Evolutionary conservation across 2,329 filamentous ascomycete genomes (phyloP).

Genomic region (Colletotrichum sp.): DNA sequence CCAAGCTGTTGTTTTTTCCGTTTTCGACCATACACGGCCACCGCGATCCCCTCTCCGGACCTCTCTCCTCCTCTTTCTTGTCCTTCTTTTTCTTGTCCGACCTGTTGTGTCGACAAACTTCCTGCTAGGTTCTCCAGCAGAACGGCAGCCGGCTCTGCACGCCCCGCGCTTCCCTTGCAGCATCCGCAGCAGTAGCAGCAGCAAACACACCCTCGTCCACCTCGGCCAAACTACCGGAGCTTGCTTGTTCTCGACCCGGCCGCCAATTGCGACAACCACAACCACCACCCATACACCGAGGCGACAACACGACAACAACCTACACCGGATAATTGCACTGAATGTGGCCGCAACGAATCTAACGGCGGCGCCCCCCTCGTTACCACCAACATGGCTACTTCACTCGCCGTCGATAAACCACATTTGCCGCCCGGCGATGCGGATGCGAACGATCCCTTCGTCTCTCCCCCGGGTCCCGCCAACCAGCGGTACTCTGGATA

Average conservation of each 20-base stretch:
- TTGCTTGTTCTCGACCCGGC: background rate
- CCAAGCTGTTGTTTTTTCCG: background rate
- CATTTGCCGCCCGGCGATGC: slow-evolving; percentile 41
- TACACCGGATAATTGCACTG: slow-evolving; percentile 4
- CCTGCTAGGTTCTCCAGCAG: background rate
- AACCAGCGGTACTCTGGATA: slow-evolving; percentile 82
- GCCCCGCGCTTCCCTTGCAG: slow-evolving; percentile 7
- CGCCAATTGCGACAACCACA: background rate
- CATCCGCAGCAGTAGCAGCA: background rate
- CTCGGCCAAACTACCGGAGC: background rate
- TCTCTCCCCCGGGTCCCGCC: slow-evolving; percentile 48
- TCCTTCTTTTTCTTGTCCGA: background rate
- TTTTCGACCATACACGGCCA: background rate
- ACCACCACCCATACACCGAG: background rate
- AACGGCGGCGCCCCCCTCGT: slow-evolving; percentile 18
- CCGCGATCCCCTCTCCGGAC: background rate
- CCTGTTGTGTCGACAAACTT: slow-evolving; percentile 3
- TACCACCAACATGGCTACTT: slow-evolving; percentile 45
- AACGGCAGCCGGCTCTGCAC: slow-evolving; percentile 21
- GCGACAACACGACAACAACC: background rate
- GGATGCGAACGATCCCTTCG: slow-evolving; percentile 61
- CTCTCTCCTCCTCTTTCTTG: background rate
- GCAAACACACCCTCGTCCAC: background rate
- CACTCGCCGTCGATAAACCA: slow-evolving; percentile 45
- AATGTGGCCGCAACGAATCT: slow-evolving; percentile 16